Conservation (phyloP, 345 rosid genomes). For the Iberis pinnata region DNA sequence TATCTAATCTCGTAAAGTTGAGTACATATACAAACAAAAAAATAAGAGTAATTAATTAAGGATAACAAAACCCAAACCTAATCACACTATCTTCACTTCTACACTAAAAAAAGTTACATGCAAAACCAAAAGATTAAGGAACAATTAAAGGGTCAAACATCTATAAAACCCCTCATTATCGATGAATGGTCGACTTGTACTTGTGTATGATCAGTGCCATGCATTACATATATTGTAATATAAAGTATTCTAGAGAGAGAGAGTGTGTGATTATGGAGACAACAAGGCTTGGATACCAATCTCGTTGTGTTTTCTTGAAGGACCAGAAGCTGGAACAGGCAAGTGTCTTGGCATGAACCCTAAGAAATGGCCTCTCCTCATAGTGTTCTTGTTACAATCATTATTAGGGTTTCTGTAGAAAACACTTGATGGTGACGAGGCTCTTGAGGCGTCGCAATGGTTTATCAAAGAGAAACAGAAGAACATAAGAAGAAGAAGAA, state of each 20-base stretch:
- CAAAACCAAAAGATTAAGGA: constrained; percentile 23
- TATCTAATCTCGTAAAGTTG: background rate
- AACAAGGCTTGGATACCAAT: constrained; percentile 51
- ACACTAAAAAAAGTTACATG: constrained; percentile 18
- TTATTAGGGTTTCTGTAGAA: constrained; percentile 39
- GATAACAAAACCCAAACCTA: constrained; percentile 9
- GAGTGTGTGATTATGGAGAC: constrained; percentile 46
- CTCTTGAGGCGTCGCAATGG: constrained; percentile 44
- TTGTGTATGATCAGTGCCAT: constrained; percentile 5
- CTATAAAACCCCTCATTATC: constrained; percentile 12
- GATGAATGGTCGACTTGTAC: constrained; percentile 1
- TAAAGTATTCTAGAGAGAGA: constrained; percentile 6
- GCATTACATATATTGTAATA: constrained; percentile 14
- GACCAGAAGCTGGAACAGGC: constrained; percentile 83
- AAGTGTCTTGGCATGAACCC: constrained; percentile 74
- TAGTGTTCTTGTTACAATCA: constrained; percentile 13
- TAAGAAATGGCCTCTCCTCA: constrained; percentile 49
- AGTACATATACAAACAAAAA: constrained; percentile 3
- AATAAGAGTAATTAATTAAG: background rate
- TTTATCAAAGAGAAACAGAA: constrained; percentile 29
- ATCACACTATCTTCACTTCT: constrained; percentile 18
- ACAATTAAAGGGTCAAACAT: constrained; percentile 20
- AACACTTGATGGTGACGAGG: constrained; percentile 28
- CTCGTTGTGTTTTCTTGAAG: constrained; percentile 84
- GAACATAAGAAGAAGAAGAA: constrained; percentile 18